Evolutionary conservation across 2,329 filamentous ascomycete genomes (phyloP), one percentile per base, ranked within the genome.

Genomic region (Juglanconis oblonga): DNA sequence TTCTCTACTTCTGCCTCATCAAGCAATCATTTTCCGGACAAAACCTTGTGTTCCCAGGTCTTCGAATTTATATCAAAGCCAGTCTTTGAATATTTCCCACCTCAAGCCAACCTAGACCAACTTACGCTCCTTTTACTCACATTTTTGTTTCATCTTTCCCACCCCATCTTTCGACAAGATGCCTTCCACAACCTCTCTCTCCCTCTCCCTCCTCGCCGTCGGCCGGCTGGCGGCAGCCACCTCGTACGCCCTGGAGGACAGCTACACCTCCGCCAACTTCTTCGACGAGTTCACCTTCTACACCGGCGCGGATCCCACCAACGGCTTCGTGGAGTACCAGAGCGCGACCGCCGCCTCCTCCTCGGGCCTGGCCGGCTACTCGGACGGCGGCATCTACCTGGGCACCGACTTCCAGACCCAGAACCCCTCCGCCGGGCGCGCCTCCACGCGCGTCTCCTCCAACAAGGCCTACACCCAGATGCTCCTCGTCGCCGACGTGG

Each of bases 311-410:
- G 91, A 95, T 68, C 91, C 91, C 0, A 95, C 91, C 2, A 67
- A 87, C 64, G 91, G 91, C 36, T 91, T 87, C 67, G 91, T 95
- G 66, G 75, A 84, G 62, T 95, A 92, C 68, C 81, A 87, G 57
- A 77, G 83, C 65, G 78, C 81, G 54, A 60, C 71, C n/a, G 82
- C 80, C 1, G 89, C 90, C 58, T 81, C 82, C 61, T 68, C 71
- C n/a, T 71, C 74, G 42, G 80, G 81, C 14, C 79, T 92, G 8
- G 85, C 87, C 63, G 82, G 81, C 63, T 83, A 79, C 64, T 72
- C 78, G 53, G 76, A 81, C 58, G 76, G 77, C 57, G 79, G 77
- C 61, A 77, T 91, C 67, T 89, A 87, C 71, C 82, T 93, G 58
- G 89, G 89, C 49, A 87, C 89, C 45, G 90, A 93, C 72, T 74